These are phyloP conservation scores for Colletotrichum spinosum DNA, from an alignment of 2,329 filamentous ascomycete genomes.

Conservation along the genomic window DNA sequence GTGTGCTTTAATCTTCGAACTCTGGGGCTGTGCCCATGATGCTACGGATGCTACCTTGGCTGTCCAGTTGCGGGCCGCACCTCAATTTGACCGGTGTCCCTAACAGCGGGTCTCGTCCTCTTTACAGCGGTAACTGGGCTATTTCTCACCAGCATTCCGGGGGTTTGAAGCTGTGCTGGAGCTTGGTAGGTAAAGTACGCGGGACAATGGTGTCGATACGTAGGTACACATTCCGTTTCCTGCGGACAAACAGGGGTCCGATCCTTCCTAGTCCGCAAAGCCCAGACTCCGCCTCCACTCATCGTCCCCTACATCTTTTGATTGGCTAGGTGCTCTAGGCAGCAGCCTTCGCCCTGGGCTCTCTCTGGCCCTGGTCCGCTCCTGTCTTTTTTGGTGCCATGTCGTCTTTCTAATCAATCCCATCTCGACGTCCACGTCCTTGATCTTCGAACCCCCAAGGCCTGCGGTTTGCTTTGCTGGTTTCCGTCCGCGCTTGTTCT, in stretches of 20 bases:
- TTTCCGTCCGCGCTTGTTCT: constrained; percentile 7
- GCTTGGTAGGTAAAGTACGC: background rate
- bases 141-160: background rate
- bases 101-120: constrained; percentile 18
- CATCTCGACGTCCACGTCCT: constrained; percentile 18
- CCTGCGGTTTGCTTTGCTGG: background rate
- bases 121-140: background rate
- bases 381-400: constrained; percentile 16
- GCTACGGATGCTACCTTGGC: constrained; percentile 9
- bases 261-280: constrained; percentile 34
- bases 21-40: constrained; percentile 26
- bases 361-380: constrained; percentile 26
- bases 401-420: constrained; percentile 35
- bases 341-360: constrained; percentile 46
- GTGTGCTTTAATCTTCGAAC: constrained; percentile 13
- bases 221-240: background rate
- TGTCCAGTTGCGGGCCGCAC: constrained; percentile 23
- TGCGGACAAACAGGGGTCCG: constrained; percentile 20
- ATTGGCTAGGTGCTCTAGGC: constrained; percentile 44
- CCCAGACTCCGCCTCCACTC: constrained; percentile 44
- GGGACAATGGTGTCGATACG: background rate
- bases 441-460: background rate
- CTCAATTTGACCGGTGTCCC: constrained; percentile 15
- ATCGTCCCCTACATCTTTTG: constrained; percentile 36
- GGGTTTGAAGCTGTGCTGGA: too few relatives aligned